Evolutionary conservation across 495 filamentous ascomycete genomes (phyloP).

Genomic region (Melanomma pulvis-pyrius): DNA sequence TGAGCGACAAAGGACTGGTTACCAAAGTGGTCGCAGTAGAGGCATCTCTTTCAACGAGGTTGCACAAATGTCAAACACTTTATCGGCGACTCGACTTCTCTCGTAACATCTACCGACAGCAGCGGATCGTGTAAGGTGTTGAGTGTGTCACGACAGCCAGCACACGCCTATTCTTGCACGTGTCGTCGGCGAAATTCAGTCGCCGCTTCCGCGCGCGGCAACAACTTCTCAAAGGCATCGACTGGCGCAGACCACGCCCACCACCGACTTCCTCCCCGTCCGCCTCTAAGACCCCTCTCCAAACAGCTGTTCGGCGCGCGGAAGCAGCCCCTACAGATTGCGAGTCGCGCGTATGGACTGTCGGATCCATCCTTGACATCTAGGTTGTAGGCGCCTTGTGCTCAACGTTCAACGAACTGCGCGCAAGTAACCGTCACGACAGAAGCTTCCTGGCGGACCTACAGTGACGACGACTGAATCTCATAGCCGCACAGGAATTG

Average conservation of each 20-base stretch:
- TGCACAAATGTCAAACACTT: neutral
- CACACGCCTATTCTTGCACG: neutral
- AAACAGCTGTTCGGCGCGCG: neutral
- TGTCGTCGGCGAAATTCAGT: neutral
- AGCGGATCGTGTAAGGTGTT: neutral
- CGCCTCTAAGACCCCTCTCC: neutral
- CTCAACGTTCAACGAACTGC: neutral
- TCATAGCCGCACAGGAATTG: neutral
- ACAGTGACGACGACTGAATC: neutral
- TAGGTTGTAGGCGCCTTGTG: conserved; percentile 15
- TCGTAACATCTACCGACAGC: neutral
- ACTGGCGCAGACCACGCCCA: neutral
- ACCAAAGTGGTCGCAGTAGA: neutral
- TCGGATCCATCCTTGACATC: conserved; percentile 13
- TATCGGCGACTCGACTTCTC: neutral
- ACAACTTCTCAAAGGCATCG: neutral
- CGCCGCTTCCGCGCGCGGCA: neutral
- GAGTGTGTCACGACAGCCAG: neutral
- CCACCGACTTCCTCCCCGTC: neutral
- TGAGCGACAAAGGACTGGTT: conserved; percentile 8
- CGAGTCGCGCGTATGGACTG: conserved; percentile 24
- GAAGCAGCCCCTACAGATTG: conserved; percentile 2
- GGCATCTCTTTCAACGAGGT: conserved; percentile 9
- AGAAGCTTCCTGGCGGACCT: neutral
- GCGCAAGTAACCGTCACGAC: neutral